A percentile compares a stretch with the other conserved stretches of the same genome.
These are phyloP conservation scores for Narthecium ossifragum DNA, from an alignment of 106 monocot species.

Conservation along the genomic window DNA sequence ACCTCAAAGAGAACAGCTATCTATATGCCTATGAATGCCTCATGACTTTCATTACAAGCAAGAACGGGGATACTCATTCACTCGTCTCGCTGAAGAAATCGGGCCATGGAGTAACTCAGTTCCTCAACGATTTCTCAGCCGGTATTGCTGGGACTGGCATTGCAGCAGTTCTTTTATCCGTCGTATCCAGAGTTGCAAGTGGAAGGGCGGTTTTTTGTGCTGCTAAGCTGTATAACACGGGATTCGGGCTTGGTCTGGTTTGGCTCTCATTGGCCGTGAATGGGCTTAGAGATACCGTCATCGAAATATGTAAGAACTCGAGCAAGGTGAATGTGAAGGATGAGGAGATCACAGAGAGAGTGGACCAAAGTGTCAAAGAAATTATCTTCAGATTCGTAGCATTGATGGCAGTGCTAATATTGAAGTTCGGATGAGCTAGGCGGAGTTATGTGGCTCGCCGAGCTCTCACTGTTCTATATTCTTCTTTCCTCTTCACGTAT, in stretches of 20 bases:
- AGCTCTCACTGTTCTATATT: too few relatives aligned
- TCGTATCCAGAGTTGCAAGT: constrained; percentile 35
- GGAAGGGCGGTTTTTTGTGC: constrained; percentile 25
- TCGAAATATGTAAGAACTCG: constrained; percentile 31
- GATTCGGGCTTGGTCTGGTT: constrained; percentile 55
- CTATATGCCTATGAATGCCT: constrained; percentile 67
- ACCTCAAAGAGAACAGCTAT: constrained; percentile 28
- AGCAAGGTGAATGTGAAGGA: constrained; percentile 25
- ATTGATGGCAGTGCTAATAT: constrained; percentile 34
- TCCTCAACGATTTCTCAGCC: constrained; percentile 54
- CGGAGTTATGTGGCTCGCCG: too few relatives aligned
- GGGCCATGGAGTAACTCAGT: constrained; percentile 38
- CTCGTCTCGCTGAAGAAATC: constrained; percentile 57
- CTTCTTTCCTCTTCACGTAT: too few relatives aligned
- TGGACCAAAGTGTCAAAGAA: constrained; percentile 48
- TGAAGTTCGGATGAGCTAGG: constrained; percentile 53
- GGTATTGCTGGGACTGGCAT: constrained; percentile 80
- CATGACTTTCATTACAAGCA: constrained; percentile 37
- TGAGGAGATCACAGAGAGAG: constrained; percentile 31
- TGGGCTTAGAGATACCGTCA: constrained; percentile 37
- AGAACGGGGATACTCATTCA: constrained; percentile 11
- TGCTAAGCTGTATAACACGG: constrained; percentile 41
- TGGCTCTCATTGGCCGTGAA: constrained; percentile 72
- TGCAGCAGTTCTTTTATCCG: constrained; percentile 65
- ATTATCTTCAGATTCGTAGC: constrained; percentile 45